A percentile compares a stretch with the other conserved stretches of the same genome.
Conservation (phyloP, 345 rosid species). For the Lumnitzera littorea region DNA sequence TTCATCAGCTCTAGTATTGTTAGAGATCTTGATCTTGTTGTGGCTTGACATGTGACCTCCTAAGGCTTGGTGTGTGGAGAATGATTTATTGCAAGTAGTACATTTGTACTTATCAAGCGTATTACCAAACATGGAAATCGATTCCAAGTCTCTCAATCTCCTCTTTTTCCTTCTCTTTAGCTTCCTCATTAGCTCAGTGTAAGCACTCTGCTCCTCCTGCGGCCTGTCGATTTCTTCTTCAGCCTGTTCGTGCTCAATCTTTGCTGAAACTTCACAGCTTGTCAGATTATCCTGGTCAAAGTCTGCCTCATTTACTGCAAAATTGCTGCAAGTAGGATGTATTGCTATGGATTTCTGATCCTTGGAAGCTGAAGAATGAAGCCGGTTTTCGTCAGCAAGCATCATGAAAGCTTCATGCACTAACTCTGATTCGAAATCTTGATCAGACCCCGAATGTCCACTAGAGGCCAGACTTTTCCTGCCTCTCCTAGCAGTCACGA, state of each 20-base stretch:
- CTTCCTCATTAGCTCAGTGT: background rate
- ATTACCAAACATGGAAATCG: background rate
- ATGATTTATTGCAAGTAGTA: slow-evolving; percentile 24
- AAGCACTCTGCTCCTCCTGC: too few species aligned
- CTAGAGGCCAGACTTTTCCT: background rate
- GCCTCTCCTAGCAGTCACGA: slow-evolving; percentile 11
- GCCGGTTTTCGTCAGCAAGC: slow-evolving; percentile 6
- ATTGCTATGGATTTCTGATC: too few species aligned
- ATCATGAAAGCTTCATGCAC: slow-evolving; percentile 5
- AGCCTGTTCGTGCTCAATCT: background rate
- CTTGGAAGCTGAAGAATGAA: too few species aligned
- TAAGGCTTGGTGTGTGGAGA: slow-evolving; percentile 28
- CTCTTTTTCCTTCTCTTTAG: slow-evolving; percentile 8
- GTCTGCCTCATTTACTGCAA: too few species aligned
- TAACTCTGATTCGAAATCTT: background rate
- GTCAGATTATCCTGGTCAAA: too few species aligned
- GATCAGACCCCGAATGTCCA: background rate
- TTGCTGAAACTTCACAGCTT: too few species aligned
- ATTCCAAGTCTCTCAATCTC: slow-evolving; percentile 6
- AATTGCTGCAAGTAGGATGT: too few species aligned
- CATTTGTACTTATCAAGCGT: slow-evolving; percentile 6
- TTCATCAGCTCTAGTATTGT: background rate
- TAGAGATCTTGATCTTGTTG: slow-evolving; percentile 17
- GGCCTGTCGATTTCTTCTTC: background rate
- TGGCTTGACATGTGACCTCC: slow-evolving; percentile 32